Base-by-base conservation (phyloP, 2,329 filamentous ascomycete species). In the Cercospora sojina region DNA sequence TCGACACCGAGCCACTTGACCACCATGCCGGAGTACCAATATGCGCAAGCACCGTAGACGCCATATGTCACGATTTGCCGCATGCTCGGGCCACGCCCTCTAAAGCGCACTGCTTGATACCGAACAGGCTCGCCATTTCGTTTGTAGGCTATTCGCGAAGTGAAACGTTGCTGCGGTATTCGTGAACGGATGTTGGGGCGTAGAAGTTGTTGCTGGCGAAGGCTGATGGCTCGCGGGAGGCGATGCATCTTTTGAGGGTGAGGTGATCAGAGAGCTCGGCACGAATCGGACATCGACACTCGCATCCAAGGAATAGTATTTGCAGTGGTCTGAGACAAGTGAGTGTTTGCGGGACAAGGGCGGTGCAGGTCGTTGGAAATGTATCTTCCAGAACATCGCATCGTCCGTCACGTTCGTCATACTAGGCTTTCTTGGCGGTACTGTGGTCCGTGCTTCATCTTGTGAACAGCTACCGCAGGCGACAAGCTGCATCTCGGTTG, bases 81-180 rank as follows among this genome's bases (percentile, higher is more conserved):
- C 65, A 72, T 73, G 16, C 75, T 77, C 58, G 80, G 75, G 38
- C 78, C 73, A 20, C 76, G 79, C 55, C 70, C 74, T 56, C 69
- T 72, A 71, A 83, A 78, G 68, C 78, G 80, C 47, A 83, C 81
- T 20, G 76, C 73, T 66, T 81, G 74, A 29, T 64, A 67, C 7
- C 72, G 70, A 13, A 74, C 60, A 16, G 71, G 49, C 58, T 74
- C 69, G 61, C 71, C 73, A 62, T 70, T 67, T 16, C 59, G 62
- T 35, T 62, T 67, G 62, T 69, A 68, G 29, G 68, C 57, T 10
- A 49, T 55, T 13, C 66, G 66, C n/a, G 70, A 67, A 43, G 31
- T 55, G 20, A 59, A 55, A 8, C 69, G 62, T 10, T 59, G 62
- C 32, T 60, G 65, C 38, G 63, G 65, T 43, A 62, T 27, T 59